Evolutionary conservation across 2,329 filamentous ascomycete genomes (phyloP), one percentile per base, ranked within the genome.

Genomic region (Phoma sp.): DNA sequence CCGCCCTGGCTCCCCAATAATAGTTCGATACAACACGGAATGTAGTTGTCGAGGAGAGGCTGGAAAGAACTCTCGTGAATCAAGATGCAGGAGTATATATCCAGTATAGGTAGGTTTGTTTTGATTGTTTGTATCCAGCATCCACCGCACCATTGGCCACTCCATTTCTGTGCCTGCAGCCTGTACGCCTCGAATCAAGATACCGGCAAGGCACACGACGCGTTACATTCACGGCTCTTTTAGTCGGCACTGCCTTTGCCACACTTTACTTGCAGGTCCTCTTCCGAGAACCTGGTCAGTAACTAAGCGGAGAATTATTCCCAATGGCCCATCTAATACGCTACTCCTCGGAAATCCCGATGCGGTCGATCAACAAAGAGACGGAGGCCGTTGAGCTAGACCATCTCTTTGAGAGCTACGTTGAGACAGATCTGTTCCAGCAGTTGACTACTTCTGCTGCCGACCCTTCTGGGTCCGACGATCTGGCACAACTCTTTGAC

Each of bases 391-490:
- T 82, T 62, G 84, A 86, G 68, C 78, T 84, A 55, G 82, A 83
- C 74, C 82, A 83, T 71, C 78, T 87, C 73, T 87, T 88, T 77
- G 83, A 86, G 66, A 81, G 86, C 70, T 87, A 84, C 69, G 79
- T 87, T 71, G 81, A 85, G 61, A 80, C 83, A 73, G 84, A 85
- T 56, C 76, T 81, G 50, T 78, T 81, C 61, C 78, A 67, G 26
- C 62, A 78, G 48, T 72, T 77, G 57, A 77, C 77, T 62, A 77
- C 79, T 57, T 74, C 74, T 56, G 73, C 78, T 60, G 79, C 79
- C 72, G 79, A 81, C 60, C 76, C 77, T 57, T 75, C 77, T 64
- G 77, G 77, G 65, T 76, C 78, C 50, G 74, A 80, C 64, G 78
- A 82, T 57, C 74, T 82, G 60, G 77, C 80, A 61, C 78, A 82